phyloP scores from a whole-genome alignment of 75 land plant genomes.

The Sequoia sempervirens region DNA sequence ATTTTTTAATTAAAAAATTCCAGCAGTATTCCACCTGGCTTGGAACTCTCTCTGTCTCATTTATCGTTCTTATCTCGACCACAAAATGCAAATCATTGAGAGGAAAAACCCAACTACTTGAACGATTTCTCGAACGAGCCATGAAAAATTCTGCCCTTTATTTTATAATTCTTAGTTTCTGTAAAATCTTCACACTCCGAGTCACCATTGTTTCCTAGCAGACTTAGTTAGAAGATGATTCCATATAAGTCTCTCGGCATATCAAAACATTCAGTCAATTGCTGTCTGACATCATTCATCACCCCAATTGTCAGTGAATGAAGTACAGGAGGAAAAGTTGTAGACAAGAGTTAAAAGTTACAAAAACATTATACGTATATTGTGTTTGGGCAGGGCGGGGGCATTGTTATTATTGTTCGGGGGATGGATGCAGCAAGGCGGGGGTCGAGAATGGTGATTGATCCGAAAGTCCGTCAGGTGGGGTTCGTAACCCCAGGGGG shows the following conservation, averaged over 20 bases:
- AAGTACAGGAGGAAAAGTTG: background rate
- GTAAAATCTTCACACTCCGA: background rate
- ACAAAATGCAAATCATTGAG: background rate
- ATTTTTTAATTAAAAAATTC: background rate
- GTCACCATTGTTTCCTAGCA: background rate
- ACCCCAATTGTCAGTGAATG: background rate
- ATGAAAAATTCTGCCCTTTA: background rate
- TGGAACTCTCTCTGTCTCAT: background rate
- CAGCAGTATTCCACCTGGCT: background rate
- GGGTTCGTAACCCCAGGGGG: conserved; percentile 73
- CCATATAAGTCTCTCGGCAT: background rate
- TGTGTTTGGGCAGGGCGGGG: background rate
- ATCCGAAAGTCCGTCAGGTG: conserved; percentile 96
- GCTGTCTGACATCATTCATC: background rate
- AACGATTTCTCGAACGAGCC: background rate
- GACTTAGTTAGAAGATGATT: background rate
- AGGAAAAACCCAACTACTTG: background rate
- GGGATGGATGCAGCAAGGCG: conserved; percentile 70
- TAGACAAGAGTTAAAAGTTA: background rate
- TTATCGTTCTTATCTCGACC: background rate
- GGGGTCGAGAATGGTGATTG: conserved; percentile 59
- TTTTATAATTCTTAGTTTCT: background rate
- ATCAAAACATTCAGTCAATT: background rate
- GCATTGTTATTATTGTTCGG: background rate
- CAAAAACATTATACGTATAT: background rate